Evolutionary conservation across 441 rosid genomes (phyloP).

Genomic region (Adansonia rubrostipa): DNA sequence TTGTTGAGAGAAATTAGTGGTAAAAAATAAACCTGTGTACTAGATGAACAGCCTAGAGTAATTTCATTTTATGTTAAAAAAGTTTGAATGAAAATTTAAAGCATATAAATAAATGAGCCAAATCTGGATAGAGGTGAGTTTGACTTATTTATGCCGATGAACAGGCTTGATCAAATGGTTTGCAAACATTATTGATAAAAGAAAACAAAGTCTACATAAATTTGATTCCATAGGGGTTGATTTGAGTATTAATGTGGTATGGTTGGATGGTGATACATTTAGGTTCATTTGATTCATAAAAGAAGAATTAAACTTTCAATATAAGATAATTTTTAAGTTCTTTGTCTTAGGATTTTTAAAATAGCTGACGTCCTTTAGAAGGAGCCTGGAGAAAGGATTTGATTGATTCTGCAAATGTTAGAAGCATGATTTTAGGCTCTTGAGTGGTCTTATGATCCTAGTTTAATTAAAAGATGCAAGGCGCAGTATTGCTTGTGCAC

Average conservation of each 20-base stretch:
- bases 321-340: not conserved
- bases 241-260: not conserved
- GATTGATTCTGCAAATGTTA: not conserved
- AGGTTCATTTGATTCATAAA: not conserved
- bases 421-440: conserved; percentile 2
- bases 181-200: conserved; percentile 4
- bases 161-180: conserved; percentile 13
- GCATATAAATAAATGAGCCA: not conserved
- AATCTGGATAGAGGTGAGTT: not conserved
- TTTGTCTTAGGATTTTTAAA: not conserved
- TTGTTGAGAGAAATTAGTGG: conserved; percentile 17
- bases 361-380: not conserved
- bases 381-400: conserved; percentile 6
- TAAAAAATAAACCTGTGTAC: not conserved
- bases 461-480: not conserved
- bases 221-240: not conserved
- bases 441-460: conserved; percentile 7
- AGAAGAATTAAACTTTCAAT: not conserved
- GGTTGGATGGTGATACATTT: not conserved
- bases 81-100: conserved; percentile 18
- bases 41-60: not conserved
- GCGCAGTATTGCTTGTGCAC: not conserved
- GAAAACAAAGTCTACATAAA: not conserved
- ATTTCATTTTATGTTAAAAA: conserved; percentile 11
- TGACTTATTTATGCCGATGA: not conserved